Evolutionary conservation across 306 rosid species (phyloP).

Genomic region (Arachis stenosperma): DNA sequence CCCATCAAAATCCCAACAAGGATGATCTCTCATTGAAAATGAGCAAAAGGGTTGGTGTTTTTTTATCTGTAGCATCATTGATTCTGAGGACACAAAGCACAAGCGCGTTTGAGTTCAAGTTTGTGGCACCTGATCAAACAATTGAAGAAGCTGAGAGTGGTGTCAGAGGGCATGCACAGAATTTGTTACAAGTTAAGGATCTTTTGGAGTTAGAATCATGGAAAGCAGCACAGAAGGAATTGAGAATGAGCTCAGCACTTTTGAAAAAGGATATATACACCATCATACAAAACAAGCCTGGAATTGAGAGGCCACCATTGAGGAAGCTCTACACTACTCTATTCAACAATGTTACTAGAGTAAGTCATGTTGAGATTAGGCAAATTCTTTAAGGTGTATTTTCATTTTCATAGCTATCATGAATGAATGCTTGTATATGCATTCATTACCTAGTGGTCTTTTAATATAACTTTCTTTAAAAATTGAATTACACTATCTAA

Average conservation of each 20-base stretch:
- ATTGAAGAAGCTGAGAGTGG: slow-evolving; percentile 49
- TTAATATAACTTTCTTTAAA: background rate
- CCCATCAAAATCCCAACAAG: slow-evolving; percentile 3
- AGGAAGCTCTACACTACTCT: slow-evolving; percentile 70
- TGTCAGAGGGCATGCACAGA: slow-evolving; percentile 43
- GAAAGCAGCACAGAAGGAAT: slow-evolving; percentile 59
- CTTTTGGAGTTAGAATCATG: slow-evolving; percentile 65
- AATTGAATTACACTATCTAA: background rate
- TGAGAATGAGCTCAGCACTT: slow-evolving; percentile 56
- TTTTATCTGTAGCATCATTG: slow-evolving; percentile 14
- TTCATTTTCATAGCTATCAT: background rate
- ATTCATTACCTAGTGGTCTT: background rate
- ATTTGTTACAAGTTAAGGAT: slow-evolving; percentile 45
- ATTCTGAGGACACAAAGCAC: slow-evolving; percentile 36
- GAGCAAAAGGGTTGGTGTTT: slow-evolving; percentile 26
- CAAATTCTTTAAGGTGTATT: background rate
- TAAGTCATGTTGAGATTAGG: slow-evolving; percentile 4
- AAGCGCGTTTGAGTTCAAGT: slow-evolving; percentile 53
- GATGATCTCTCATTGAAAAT: slow-evolving; percentile 35
- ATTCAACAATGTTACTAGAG: slow-evolving; percentile 58
- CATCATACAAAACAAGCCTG: slow-evolving; percentile 66
- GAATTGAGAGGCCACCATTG: slow-evolving; percentile 60
- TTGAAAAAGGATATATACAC: slow-evolving; percentile 68
- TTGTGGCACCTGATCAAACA: slow-evolving; percentile 43
- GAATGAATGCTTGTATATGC: background rate